A percentile compares a stretch with the other conserved stretches of the same genome.
phyloP scores from a whole-genome alignment of 2,329 filamentous ascomycete species.

The Neopestalotiopsis clavispora region DNA sequence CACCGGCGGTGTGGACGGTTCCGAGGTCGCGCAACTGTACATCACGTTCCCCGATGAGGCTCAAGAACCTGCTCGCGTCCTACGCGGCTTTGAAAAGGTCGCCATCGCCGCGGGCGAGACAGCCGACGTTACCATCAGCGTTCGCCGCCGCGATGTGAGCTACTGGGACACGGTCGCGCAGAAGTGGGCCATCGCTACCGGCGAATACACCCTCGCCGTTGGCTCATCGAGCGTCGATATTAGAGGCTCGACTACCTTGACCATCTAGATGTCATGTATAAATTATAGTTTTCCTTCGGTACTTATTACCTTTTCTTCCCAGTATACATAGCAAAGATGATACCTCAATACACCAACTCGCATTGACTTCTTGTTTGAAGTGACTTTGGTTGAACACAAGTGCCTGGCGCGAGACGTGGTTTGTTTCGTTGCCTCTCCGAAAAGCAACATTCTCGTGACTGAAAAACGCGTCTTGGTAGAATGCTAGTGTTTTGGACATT shows the following conservation, averaged over 20 bases:
- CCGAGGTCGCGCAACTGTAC: constrained; percentile 70
- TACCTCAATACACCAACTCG: background rate
- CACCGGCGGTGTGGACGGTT: constrained; percentile 63
- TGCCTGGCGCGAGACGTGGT: too few relatives aligned
- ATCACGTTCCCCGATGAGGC: constrained; percentile 47
- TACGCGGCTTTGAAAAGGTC: constrained; percentile 68
- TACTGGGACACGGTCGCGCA: constrained; percentile 65
- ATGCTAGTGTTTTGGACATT: background rate
- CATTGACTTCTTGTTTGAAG: background rate
- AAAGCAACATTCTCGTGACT: too few relatives aligned
- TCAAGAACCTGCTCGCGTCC: constrained; percentile 50
- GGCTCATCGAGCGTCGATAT: constrained; percentile 11
- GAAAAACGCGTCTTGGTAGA: background rate
- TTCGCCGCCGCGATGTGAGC: constrained; percentile 66
- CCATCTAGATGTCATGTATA: constrained; percentile 1
- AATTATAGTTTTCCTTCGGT: background rate
- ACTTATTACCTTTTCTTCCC: background rate
- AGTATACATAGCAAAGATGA: background rate
- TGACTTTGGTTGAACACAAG: too few relatives aligned
- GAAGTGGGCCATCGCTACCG: constrained; percentile 60
- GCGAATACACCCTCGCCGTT: constrained; percentile 26
- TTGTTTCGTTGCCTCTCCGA: too few relatives aligned
- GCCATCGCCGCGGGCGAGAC: constrained; percentile 51
- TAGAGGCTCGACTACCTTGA: constrained; percentile 9
- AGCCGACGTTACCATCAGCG: constrained; percentile 52